A percentile compares a stretch with the other conserved stretches of the same genome.
Conservation (phyloP, 2,329 filamentous ascomycete genomes). For the Cladophialophora carrionii region DNA sequence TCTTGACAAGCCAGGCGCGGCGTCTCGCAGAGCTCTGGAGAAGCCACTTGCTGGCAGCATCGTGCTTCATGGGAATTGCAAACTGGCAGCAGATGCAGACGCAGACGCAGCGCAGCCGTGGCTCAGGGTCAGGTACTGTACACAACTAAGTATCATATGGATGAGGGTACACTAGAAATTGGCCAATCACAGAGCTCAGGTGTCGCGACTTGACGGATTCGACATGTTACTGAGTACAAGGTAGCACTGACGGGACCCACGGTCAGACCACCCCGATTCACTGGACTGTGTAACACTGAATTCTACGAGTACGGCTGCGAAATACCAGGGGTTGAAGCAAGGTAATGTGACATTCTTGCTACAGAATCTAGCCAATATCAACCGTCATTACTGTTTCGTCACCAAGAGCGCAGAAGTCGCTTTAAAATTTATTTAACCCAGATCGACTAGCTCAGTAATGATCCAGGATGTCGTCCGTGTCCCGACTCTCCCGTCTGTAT, state of each 20-base stretch:
- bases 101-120: neutral
- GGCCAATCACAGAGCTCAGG: slow-evolving; percentile 11
- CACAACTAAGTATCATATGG: neutral
- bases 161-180: neutral
- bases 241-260: too few relatives aligned
- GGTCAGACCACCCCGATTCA: slow-evolving; percentile 13
- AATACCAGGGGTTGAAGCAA: slow-evolving; percentile 1
- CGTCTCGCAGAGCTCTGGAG: slow-evolving; percentile 33
- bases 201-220: neutral
- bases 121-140: too few relatives aligned
- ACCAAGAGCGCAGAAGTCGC: slow-evolving; percentile 15
- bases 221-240: neutral
- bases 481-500: slow-evolving; percentile 30
- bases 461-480: slow-evolving; percentile 36
- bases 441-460: slow-evolving; percentile 33
- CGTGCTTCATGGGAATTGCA: neutral
- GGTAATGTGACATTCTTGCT: slow-evolving; percentile 26
- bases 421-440: neutral
- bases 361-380: slow-evolving; percentile 28
- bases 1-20: slow-evolving; percentile 34
- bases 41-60: slow-evolving; percentile 33
- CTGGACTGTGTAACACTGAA: neutral
- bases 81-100: neutral
- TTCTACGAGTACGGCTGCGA: neutral
- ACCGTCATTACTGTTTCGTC: slow-evolving; percentile 31